Conservation (phyloP, 2,329 filamentous ascomycete genomes). For the Penicillium sp. region DNA sequence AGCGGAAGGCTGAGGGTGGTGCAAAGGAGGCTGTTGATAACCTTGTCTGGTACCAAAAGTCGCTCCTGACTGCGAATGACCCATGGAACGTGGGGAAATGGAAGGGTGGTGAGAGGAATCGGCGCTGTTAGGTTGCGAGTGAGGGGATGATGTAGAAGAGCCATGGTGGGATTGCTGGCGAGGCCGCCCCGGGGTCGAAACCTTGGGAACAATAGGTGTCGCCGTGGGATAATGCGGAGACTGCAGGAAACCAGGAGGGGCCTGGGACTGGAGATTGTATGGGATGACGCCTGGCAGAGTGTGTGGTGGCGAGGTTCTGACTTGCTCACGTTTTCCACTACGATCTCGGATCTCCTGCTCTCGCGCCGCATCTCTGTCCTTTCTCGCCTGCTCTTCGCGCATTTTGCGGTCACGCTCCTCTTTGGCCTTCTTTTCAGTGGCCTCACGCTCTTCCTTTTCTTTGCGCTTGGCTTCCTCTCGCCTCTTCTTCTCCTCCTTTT, state of each 20-base stretch:
- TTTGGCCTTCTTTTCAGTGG: slow-evolving; percentile 58
- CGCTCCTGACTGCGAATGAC: slow-evolving; percentile 57
- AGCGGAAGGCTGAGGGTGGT: slow-evolving; percentile 52
- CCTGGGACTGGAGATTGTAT: slow-evolving; percentile 47
- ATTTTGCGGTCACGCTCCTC: slow-evolving; percentile 54
- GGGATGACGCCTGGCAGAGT: slow-evolving; percentile 49
- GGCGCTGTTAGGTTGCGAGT: slow-evolving; percentile 37
- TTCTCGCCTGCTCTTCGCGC: slow-evolving; percentile 43
- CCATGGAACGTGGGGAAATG: slow-evolving; percentile 52
- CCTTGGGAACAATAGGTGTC: slow-evolving; percentile 73
- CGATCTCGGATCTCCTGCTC: slow-evolving; percentile 41
- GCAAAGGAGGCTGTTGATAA: slow-evolving; percentile 43
- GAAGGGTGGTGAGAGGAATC: slow-evolving; percentile 56
- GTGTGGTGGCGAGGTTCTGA: slow-evolving; percentile 51
- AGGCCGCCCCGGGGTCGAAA: slow-evolving; percentile 66
- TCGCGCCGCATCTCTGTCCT: slow-evolving; percentile 49
- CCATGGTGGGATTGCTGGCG: slow-evolving; percentile 73
- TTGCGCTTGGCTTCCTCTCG: slow-evolving; percentile 65
- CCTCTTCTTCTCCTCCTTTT: slow-evolving; percentile 73
- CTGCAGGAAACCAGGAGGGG: slow-evolving; percentile 45
- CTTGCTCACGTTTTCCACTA: slow-evolving; percentile 28
- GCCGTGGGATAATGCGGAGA: slow-evolving; percentile 73
- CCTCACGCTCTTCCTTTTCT: slow-evolving; percentile 53
- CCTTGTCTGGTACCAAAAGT: slow-evolving; percentile 56
- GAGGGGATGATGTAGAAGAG: slow-evolving; percentile 59